These are phyloP conservation scores for Phaeosphaeriaceae sp. DNA, from an alignment of 2,329 filamentous ascomycete genomes.

Conservation along the genomic window DNA sequence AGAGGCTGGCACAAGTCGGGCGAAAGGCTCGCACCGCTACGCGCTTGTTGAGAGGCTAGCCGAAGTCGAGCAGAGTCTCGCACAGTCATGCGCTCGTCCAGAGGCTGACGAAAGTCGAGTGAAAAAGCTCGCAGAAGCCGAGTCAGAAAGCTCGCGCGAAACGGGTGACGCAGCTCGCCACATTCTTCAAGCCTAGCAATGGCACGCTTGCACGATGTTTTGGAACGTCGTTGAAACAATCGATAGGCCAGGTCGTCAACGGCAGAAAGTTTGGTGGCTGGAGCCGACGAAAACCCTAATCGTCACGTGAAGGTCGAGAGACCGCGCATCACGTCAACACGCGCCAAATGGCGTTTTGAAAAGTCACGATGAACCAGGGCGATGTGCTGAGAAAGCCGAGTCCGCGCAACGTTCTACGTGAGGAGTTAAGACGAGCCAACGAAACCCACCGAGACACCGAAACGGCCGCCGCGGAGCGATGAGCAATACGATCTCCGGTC, in stretches of 20 bases:
- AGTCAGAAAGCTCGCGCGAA: neutral
- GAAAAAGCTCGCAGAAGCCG: no score
- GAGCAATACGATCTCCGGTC: neutral
- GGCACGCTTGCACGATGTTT: neutral
- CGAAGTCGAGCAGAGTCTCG: neutral
- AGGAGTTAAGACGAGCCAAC: constrained; percentile 13
- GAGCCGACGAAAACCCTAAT: neutral
- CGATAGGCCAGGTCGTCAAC: neutral
- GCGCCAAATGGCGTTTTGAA: neutral
- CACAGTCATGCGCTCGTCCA: no score
- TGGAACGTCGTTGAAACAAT: neutral
- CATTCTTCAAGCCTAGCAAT: neutral
- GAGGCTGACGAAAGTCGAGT: no score
- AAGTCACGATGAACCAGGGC: neutral
- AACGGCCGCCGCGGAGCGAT: constrained; percentile 11
- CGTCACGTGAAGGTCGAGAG: neutral
- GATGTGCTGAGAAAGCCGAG: neutral
- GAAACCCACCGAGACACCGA: constrained; percentile 7
- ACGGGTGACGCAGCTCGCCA: neutral
- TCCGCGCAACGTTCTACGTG: constrained; percentile 4
- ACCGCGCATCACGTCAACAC: neutral
- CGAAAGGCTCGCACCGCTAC: no score
- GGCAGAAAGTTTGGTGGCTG: neutral
- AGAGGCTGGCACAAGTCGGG: constrained; percentile 1
- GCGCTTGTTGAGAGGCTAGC: no score